phyloP scores from a whole-genome alignment of 352 stramenopile genomes.

The Pythium monospermum region DNA sequence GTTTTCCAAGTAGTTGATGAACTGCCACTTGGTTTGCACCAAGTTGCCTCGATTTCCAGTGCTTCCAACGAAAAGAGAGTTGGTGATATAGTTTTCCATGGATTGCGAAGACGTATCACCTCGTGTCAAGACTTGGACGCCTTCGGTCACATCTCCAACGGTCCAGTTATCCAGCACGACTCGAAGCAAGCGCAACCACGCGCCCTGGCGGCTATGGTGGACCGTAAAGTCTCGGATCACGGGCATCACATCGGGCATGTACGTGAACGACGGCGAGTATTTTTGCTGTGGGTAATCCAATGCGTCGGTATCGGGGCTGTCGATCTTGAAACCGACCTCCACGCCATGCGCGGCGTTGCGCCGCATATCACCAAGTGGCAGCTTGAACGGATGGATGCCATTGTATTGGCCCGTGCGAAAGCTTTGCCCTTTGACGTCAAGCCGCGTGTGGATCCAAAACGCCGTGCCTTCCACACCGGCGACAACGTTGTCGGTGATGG shows the following conservation, averaged over 20 bases:
- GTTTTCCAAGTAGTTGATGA: conserved; percentile 33
- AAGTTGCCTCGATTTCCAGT: conserved; percentile 38
- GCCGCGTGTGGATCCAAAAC: conserved; percentile 43
- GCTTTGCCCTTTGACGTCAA: conserved; percentile 27
- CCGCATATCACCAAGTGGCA: conserved; percentile 19
- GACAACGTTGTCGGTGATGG: conserved; percentile 37
- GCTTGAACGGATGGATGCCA: conserved; percentile 23
- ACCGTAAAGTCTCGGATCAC: conserved; percentile 28
- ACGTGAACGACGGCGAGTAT: conserved; percentile 28
- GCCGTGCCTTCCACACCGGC: conserved; percentile 35
- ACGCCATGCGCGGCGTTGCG: conserved; percentile 27
- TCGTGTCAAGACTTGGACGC: conserved; percentile 31
- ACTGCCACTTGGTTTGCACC: conserved; percentile 26
- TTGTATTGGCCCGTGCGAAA: conserved; percentile 24
- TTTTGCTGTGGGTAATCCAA: conserved; percentile 21
- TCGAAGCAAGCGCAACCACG: conserved; percentile 30
- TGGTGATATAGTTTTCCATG: conserved; percentile 27
- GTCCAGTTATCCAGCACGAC: conserved; percentile 29
- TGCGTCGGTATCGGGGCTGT: conserved; percentile 27
- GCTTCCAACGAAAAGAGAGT: conserved; percentile 35
- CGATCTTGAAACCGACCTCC: conserved; percentile 27
- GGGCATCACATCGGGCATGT: conserved; percentile 24
- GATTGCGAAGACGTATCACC: conserved; percentile 24
- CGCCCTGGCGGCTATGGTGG: conserved; percentile 33
- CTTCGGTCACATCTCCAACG: conserved; percentile 32